Evolutionary conservation across 163 green algal species (phyloP).

Genomic region (Volvox carteri): DNA sequence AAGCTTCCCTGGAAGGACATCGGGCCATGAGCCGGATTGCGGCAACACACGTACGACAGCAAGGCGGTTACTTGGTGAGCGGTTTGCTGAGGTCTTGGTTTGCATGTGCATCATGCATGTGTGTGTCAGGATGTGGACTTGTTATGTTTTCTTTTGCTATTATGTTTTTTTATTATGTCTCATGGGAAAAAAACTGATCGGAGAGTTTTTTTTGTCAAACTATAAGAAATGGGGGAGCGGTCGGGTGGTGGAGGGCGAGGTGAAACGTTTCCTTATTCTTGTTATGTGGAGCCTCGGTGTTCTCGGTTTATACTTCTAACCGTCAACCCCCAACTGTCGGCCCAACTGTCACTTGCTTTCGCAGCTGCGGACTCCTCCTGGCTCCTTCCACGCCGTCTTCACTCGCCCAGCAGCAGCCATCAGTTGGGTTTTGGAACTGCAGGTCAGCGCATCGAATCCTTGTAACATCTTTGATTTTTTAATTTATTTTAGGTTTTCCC

Average conservation of each 20-base stretch:
- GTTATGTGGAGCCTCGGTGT: too few species aligned
- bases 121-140: too few species aligned
- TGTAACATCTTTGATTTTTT: too few species aligned
- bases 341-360: not conserved
- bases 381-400: constrained; percentile 33
- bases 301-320: too few species aligned
- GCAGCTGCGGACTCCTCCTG: constrained; percentile 12
- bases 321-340: too few species aligned
- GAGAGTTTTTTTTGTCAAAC: too few species aligned
- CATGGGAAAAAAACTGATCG: too few species aligned
- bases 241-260: not conserved
- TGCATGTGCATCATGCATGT: not conserved
- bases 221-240: too few species aligned
- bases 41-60: not conserved
- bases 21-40: not conserved
- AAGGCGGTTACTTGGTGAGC: constrained; percentile 23
- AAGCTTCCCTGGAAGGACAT: not conserved
- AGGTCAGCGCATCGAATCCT: not conserved
- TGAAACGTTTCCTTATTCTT: too few species aligned
- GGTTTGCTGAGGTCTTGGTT: not conserved
- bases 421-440: not conserved
- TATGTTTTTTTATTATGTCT: too few species aligned
- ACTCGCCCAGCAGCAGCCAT: not conserved
- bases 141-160: too few species aligned
- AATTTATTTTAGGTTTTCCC: too few species aligned